Base-by-base conservation (phyloP, 208 protist genomes). In the Leishmania gerbilli region DNA sequence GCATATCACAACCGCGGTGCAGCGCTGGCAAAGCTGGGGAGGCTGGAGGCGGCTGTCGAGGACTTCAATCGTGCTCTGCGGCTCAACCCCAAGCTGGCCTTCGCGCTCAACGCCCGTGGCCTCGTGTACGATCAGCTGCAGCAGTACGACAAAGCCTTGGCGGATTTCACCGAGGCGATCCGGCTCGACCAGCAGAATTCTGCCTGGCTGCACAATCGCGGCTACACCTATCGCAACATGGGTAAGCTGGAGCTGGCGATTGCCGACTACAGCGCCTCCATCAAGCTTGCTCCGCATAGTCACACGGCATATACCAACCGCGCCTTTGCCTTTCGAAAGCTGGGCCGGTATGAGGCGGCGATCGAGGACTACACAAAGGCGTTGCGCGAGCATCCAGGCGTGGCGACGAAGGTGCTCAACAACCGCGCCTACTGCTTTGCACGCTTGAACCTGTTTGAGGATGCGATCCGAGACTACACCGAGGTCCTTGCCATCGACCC, bases 1-100 rank as follows among this genome's bases (percentile, higher is more conserved):
- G 88, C 95, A 19, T 97, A 92, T 68, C 91, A 98, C 89, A 98
- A 98, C 85, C 85, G 95, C 60, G 97, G 94, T 68, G 88, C 85
- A 34, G 88, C 85, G 49, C 75, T 91, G 77, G 93, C 96, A 60
- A 95, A 95, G 80, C 71, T 97, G 45, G 85, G 88, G 17, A 79
- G 86, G 37, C 84, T 90, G 71, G 79, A 88, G 45, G 90, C 93
- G 45, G 94, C 95, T 0, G 19, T 98, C n/a, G 65, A 74, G 34
- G 95, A 98, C 85, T 99, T 97, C 79, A 92, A 84, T 3, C 74
- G 76, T 34, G 90, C 94, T 1, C 79, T 97, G 47, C 37, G 81
- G 60, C 80, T 92, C 1, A 92, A 97, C 79, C 79, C 81, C 24
- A 45, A 47, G n/a, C 91, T 91, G 60, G 76, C 89, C 42, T 93